These are phyloP conservation scores for Hypoxylon rubiginosum DNA, from an alignment of 2,329 filamentous ascomycete genomes.

Conservation along the genomic window DNA sequence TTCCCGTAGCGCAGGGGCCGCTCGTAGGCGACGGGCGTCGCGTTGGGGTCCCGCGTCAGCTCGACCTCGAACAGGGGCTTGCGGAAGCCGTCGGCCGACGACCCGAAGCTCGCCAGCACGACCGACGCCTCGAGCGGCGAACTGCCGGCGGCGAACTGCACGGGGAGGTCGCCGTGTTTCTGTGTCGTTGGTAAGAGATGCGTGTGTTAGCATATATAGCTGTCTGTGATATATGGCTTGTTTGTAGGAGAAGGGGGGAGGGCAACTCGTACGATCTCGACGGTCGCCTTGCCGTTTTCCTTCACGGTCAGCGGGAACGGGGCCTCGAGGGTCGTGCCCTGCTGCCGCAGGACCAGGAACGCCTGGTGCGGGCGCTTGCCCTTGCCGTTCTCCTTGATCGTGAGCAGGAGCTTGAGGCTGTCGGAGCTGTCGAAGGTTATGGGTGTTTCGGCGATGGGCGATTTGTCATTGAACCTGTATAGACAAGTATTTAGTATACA, in stretches of 20 bases:
- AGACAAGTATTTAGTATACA: conserved; percentile 10
- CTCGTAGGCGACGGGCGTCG: conserved; percentile 71
- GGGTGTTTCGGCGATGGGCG: conserved; percentile 73
- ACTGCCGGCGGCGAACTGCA: conserved; percentile 79
- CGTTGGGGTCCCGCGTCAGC: conserved; percentile 73
- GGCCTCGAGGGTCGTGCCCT: conserved; percentile 81
- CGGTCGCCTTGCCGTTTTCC: conserved; percentile 86
- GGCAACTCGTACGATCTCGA: conserved; percentile 79
- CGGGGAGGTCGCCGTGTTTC: conserved; percentile 90
- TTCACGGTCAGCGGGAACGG: conserved; percentile 88
- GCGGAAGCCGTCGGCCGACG: conserved; percentile 75
- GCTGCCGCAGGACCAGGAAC: conserved; percentile 86
- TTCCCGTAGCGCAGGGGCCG: conserved; percentile 86
- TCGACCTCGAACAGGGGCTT: conserved; percentile 79
- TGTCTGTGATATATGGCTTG: conserved; percentile 22
- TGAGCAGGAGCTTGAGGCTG: conserved; percentile 84
- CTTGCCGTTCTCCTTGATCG: conserved; percentile 81
- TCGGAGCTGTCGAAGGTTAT: conserved; percentile 77
- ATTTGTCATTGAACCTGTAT: conserved; percentile 69
- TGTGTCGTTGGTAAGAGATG: conserved; percentile 54
- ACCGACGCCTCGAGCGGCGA: conserved; percentile 83
- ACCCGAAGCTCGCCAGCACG: conserved; percentile 88
- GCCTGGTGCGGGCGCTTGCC: conserved; percentile 92
- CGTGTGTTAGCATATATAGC: conserved; percentile 48
- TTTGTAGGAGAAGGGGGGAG: conserved; percentile 21